Evolutionary conservation across 2,329 filamentous ascomycete genomes (phyloP).

Genomic region (Apiospora kogelbergensis): DNA sequence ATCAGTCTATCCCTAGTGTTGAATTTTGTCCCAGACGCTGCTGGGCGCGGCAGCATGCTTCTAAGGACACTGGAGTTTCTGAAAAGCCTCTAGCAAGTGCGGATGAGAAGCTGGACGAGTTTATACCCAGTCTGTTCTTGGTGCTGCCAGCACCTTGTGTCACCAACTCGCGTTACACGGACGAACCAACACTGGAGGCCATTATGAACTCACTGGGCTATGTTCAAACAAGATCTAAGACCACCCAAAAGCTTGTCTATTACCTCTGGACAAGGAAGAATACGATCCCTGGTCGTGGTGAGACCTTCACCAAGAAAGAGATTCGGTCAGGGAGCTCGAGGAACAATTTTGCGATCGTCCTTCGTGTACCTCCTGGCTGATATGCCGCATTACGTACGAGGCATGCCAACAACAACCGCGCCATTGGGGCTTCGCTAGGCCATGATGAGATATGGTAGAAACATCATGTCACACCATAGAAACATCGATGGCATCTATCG

Average conservation of each 20-base stretch:
- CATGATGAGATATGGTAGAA: not conserved
- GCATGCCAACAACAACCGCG: not conserved
- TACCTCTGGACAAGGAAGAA: constrained; percentile 71
- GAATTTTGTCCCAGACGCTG: constrained; percentile 85
- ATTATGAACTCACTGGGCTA: constrained; percentile 84
- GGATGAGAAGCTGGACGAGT: constrained; percentile 26
- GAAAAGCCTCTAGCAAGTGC: constrained; percentile 32
- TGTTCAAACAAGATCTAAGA: constrained; percentile 61
- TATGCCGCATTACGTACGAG: not conserved
- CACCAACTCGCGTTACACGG: constrained; percentile 86
- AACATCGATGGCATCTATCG: not conserved
- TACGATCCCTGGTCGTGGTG: constrained; percentile 18
- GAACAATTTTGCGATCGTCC: constrained; percentile 88
- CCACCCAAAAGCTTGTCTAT: constrained; percentile 82
- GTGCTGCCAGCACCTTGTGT: constrained; percentile 89
- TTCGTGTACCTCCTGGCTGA: constrained; percentile 37
- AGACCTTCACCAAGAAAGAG: constrained; percentile 68
- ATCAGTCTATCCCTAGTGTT: constrained; percentile 90
- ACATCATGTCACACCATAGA: not conserved
- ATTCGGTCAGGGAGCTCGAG: constrained; percentile 71
- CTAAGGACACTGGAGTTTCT: constrained; percentile 72
- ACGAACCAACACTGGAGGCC: constrained; percentile 63
- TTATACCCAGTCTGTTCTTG: constrained; percentile 76
- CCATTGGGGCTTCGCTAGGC: not conserved
- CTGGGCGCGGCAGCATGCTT: constrained; percentile 81